Base-by-base conservation (phyloP, 371 early-diverging fungal species). In the Modicella reniformis region DNA sequence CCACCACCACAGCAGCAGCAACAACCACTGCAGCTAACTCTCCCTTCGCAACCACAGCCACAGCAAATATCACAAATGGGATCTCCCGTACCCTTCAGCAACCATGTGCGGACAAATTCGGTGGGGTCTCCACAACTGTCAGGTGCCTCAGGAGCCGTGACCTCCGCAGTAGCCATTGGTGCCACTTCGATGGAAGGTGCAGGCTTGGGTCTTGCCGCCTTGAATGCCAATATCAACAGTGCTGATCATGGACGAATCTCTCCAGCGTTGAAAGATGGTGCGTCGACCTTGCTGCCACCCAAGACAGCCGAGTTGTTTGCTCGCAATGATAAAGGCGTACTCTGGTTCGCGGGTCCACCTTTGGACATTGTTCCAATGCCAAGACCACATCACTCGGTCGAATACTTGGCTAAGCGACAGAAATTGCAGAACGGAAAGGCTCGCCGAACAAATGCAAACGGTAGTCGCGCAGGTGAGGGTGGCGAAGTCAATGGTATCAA, bases 291-390 rank as follows among this genome's bases (percentile, higher is more conserved):
- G 17, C 37, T 74, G 30, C 41, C 69, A 10, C 61, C 74, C 25
- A 64, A 60, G 58, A 30, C 62, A 0, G 49, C 59, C 9, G 75
- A 75, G 23, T 26, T 65, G 58, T 67, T 75, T 66, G 66, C 60
- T 8, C 75, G 70, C 34, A 75, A 67, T 25, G 75, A 75, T 28
- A 75, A 75, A 58, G 70, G 70, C 0, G 75, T 75, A 13, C 62
- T 75, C 28, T 75, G 75, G 75, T 75, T 75, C 57, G 70, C 75
- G 19, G 65, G 65, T 0, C 75, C 75, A 29, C 75, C 75, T 9
- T 17, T 75, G 51, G 75, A 75, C 58, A 66, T 75, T 37, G 67
- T 75, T 23, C 70, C 75, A 5, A 13, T 75, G 26, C 70, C 75
- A 5, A 65, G 51, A 44, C 75, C 75, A 0, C 75, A 75, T 51